phyloP scores from a whole-genome alignment of 2,329 filamentous ascomycete species.

The Myriangium duriaei region DNA sequence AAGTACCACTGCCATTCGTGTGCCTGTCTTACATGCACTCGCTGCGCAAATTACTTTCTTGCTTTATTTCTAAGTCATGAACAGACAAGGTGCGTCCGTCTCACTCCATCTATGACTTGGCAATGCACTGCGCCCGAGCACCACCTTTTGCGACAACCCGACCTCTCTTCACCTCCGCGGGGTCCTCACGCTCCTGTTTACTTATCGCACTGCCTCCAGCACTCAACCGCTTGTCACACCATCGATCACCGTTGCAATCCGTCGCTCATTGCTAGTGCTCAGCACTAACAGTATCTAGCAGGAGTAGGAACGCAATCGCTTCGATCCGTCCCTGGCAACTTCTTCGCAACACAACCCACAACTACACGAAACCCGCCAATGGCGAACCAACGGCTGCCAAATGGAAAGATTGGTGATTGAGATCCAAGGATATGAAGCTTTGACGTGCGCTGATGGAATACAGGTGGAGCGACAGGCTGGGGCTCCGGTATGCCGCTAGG shows the following conservation, averaged over 20 bases:
- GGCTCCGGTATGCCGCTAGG: constrained; percentile 12
- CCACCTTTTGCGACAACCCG: neutral
- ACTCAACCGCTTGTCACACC: too few species aligned
- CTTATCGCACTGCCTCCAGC: too few species aligned
- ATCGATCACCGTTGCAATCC: too few species aligned
- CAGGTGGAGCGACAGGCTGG: constrained; percentile 12
- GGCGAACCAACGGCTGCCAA: constrained; percentile 12
- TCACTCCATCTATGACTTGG: neutral
- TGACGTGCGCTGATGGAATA: neutral
- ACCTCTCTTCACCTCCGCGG: neutral
- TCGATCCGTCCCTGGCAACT: constrained; percentile 39
- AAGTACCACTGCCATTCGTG: too few species aligned
- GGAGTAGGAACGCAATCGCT: constrained; percentile 39
- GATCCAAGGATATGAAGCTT: neutral
- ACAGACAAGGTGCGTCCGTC: constrained; percentile 7
- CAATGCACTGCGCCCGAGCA: neutral
- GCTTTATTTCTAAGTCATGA: constrained; percentile 1
- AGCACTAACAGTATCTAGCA: too few species aligned
- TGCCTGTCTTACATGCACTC: too few species aligned
- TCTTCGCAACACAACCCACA: constrained; percentile 31
- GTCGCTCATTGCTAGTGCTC: too few species aligned
- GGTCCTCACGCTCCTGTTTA: too few species aligned
- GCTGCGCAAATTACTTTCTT: too few species aligned
- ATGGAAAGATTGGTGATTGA: constrained; percentile 11
- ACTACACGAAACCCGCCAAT: constrained; percentile 10